Percentiles rank a stretch among this genome's conserved stretches.
phyloP scores from a whole-genome alignment of 768 basidiomycete species.

The Pisolithus marmoratus region DNA sequence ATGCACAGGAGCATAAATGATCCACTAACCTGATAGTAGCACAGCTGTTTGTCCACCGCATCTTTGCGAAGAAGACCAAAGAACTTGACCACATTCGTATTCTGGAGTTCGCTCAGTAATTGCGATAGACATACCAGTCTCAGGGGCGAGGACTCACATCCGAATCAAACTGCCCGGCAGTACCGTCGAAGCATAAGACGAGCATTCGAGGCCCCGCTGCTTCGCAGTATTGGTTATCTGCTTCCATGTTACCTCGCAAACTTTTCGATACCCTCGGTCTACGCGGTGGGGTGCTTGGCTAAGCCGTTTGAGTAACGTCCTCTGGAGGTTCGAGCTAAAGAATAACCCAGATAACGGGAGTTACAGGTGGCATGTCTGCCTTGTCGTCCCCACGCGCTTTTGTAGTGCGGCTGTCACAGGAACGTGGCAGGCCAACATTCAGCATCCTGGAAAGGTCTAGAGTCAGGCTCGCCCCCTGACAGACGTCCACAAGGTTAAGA shows the following conservation, averaged over 20 bases:
- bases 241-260: not conserved
- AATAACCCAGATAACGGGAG: too few relatives aligned
- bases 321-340: too few relatives aligned
- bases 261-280: too few relatives aligned
- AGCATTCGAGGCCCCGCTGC: constrained; percentile 35
- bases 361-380: too few relatives aligned
- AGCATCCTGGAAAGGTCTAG: not conserved
- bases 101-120: constrained; percentile 25
- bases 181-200: constrained; percentile 70
- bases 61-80: constrained; percentile 64
- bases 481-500: too few relatives aligned
- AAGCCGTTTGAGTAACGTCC: too few relatives aligned
- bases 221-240: not conserved
- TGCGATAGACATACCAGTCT: not conserved
- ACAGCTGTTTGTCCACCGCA: constrained; percentile 43
- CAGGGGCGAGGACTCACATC: constrained; percentile 30
- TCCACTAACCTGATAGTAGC: constrained; percentile 62
- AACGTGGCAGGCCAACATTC: not conserved
- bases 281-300: too few relatives aligned
- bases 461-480: not conserved
- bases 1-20: not conserved
- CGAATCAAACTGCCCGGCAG: constrained; percentile 44
- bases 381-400: not conserved
- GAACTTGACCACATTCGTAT: constrained; percentile 68
- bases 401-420: not conserved